These are phyloP conservation scores for Thalassiosira exigua DNA, from an alignment of 352 stramenopile species.

Conservation along the genomic window DNA sequence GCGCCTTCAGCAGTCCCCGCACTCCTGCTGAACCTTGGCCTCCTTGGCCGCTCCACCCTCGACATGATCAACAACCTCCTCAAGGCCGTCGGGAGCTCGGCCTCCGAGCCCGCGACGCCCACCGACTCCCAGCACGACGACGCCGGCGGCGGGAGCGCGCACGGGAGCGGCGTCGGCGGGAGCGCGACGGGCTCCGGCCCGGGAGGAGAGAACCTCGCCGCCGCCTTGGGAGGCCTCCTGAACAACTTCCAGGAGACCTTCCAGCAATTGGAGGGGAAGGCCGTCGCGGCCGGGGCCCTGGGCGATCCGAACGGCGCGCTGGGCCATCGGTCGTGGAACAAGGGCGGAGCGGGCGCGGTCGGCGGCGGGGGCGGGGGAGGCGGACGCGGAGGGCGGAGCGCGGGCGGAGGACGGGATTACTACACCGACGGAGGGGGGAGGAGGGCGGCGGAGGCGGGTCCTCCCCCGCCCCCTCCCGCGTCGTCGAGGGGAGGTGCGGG, in stretches of 20 bases:
- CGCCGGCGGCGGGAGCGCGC: background rate
- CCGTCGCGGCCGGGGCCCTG: conserved; percentile 5
- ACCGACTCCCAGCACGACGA: conserved; percentile 1
- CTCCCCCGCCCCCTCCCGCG: background rate
- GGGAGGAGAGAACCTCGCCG: conserved; percentile 11
- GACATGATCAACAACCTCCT: background rate
- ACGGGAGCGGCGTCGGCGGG: background rate
- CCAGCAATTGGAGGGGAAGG: conserved; percentile 6
- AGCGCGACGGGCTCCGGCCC: background rate
- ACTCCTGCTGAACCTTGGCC: no score
- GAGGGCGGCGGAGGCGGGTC: background rate
- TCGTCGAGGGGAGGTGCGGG: background rate
- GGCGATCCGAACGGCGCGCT: background rate
- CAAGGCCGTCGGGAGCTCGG: background rate
- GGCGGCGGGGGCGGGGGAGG: background rate
- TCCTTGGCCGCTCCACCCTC: no score
- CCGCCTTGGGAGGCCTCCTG: conserved; percentile 26
- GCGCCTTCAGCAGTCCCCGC: no score
- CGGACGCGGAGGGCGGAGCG: background rate
- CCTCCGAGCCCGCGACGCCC: background rate
- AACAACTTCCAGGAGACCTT: conserved; percentile 34
- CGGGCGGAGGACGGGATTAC: conserved; percentile 1
- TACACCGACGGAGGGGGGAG: conserved; percentile 7
- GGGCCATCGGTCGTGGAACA: conserved; percentile 6
- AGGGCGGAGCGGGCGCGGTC: background rate